phyloP scores from a whole-genome alignment of 1,284 basidiomycete species.

The Malassezia sympodialis region DNA sequence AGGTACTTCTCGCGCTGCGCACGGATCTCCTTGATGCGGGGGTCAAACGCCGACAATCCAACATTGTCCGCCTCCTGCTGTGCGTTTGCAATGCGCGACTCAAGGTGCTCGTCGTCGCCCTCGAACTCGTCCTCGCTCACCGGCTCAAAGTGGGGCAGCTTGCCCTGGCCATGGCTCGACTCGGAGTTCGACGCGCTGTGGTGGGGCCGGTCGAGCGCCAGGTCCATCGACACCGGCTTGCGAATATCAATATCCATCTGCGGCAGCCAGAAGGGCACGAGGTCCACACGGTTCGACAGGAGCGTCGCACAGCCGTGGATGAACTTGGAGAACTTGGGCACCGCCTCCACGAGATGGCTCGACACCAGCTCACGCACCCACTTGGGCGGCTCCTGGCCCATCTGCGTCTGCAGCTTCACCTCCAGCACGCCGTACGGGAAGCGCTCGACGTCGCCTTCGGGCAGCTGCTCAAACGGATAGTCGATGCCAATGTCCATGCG shows the following conservation, averaged over 20 bases:
- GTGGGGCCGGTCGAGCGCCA: slow-evolving; percentile 41
- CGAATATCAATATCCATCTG: slow-evolving; percentile 61
- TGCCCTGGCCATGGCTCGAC: slow-evolving; percentile 10
- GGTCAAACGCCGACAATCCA: slow-evolving; percentile 39
- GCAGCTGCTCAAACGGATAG: slow-evolving; percentile 71
- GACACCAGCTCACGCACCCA: slow-evolving; percentile 94
- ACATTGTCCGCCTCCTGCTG: slow-evolving; percentile 38
- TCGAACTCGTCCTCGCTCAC: slow-evolving; percentile 47
- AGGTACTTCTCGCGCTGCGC: slow-evolving; percentile 45
- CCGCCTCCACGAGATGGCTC: slow-evolving; percentile 63
- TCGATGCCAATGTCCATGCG: slow-evolving; percentile 88
- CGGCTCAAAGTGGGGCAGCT: slow-evolving; percentile 39
- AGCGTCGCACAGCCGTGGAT: slow-evolving; percentile 94
- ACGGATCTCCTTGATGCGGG: slow-evolving; percentile 36
- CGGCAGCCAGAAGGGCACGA: slow-evolving; percentile 98
- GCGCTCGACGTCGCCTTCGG: slow-evolving; percentile 68
- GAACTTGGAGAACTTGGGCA: slow-evolving; percentile 66
- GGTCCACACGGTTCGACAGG: slow-evolving; percentile 81
- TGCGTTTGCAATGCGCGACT: slow-evolving; percentile 28
- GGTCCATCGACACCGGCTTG: slow-evolving; percentile 29
- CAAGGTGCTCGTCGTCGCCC: slow-evolving; percentile 24
- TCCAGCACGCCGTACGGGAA: slow-evolving; percentile 91
- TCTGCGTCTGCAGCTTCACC: slow-evolving; percentile 92
- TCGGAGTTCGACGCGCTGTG: slow-evolving; percentile 30
- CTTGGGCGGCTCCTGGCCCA: slow-evolving; percentile 86